A percentile compares a stretch with the other conserved stretches of the same genome.
phyloP scores from a whole-genome alignment of 495 filamentous ascomycete genomes.

The Thermothielavioides terrestris region DNA sequence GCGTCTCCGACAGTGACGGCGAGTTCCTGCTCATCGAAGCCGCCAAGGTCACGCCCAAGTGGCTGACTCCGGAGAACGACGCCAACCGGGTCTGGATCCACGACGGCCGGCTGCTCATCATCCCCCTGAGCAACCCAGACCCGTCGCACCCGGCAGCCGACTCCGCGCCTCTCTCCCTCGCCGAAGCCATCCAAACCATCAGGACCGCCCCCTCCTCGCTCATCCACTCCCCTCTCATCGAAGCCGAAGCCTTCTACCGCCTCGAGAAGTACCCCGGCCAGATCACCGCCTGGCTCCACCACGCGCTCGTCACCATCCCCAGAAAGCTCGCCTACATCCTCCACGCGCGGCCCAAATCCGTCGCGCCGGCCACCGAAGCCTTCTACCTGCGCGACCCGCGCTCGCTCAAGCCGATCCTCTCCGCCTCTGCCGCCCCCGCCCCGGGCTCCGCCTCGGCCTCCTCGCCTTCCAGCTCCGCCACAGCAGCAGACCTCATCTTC shows the following conservation, averaged over 20 bases:
- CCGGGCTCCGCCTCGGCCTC: too few relatives aligned
- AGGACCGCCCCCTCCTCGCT: slow-evolving; percentile 41
- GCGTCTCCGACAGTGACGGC: slow-evolving; percentile 78
- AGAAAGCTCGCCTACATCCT: slow-evolving; percentile 76
- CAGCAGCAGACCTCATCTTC: slow-evolving; percentile 40
- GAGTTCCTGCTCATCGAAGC: slow-evolving; percentile 95
- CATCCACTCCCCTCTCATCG: slow-evolving; percentile 58
- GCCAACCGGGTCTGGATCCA: slow-evolving; percentile 80
- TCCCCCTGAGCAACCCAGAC: slow-evolving; percentile 45
- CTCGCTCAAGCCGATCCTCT: slow-evolving; percentile 58
- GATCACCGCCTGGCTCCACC: slow-evolving; percentile 62
- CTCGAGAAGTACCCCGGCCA: slow-evolving; percentile 71
- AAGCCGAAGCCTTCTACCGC: slow-evolving; percentile 86
- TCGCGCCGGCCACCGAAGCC: slow-evolving; percentile 77
- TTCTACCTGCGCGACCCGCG: slow-evolving; percentile 90
- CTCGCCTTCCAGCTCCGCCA: too few relatives aligned
- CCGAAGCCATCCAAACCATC: slow-evolving; percentile 53
- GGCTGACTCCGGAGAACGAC: slow-evolving; percentile 88
- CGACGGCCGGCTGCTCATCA: slow-evolving; percentile 60
- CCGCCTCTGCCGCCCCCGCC: slow-evolving; percentile 31
- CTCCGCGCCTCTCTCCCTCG: slow-evolving; percentile 45
- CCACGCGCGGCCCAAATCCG: slow-evolving; percentile 58
- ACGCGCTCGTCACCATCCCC: slow-evolving; percentile 61
- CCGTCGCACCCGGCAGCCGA: slow-evolving; percentile 9
- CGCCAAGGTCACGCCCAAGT: slow-evolving; percentile 74